Evolutionary conservation across 2,329 filamentous ascomycete species (phyloP).

Genomic region (Macrophomina pseudophaseolina): DNA sequence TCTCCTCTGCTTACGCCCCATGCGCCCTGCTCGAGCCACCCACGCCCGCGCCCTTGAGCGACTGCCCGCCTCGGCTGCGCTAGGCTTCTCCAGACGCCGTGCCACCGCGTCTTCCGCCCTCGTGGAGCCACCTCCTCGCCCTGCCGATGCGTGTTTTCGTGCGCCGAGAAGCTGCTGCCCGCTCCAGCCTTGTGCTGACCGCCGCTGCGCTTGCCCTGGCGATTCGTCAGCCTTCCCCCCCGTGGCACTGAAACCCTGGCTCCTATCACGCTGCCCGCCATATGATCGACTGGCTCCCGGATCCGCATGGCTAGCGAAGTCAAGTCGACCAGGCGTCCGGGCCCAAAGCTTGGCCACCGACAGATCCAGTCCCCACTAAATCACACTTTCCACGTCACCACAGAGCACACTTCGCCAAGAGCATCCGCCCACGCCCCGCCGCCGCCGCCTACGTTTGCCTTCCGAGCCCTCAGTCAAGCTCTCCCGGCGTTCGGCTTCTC

Average conservation of each 20-base stretch:
- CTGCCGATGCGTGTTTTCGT: conserved; percentile 20
- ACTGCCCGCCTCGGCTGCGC: background rate
- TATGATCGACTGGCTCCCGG: conserved; percentile 21
- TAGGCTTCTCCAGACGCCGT: background rate
- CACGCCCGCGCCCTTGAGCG: background rate
- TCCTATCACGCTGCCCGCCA: conserved; percentile 1
- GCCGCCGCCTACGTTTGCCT: background rate
- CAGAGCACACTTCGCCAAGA: background rate
- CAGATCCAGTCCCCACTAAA: background rate
- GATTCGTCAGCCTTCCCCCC: too few species aligned
- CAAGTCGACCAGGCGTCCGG: conserved; percentile 7
- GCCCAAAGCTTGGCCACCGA: conserved; percentile 4
- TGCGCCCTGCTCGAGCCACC: background rate
- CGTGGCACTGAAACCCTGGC: background rate
- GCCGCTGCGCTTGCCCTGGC: background rate
- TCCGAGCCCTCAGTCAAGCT: background rate
- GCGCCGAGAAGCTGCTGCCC: background rate
- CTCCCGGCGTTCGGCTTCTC: background rate
- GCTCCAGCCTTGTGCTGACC: background rate
- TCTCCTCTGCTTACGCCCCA: conserved; percentile 10
- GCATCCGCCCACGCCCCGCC: background rate
- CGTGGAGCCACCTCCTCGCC: background rate
- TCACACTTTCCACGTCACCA: background rate
- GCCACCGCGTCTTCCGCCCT: conserved; percentile 18
- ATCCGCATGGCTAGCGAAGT: conserved; percentile 14